A percentile compares a stretch with the other conserved stretches of the same genome.
These are phyloP conservation scores for Trichomonascaceae sp. DNA, from an alignment of 1,139 yeast genomes.

Conservation along the genomic window DNA sequence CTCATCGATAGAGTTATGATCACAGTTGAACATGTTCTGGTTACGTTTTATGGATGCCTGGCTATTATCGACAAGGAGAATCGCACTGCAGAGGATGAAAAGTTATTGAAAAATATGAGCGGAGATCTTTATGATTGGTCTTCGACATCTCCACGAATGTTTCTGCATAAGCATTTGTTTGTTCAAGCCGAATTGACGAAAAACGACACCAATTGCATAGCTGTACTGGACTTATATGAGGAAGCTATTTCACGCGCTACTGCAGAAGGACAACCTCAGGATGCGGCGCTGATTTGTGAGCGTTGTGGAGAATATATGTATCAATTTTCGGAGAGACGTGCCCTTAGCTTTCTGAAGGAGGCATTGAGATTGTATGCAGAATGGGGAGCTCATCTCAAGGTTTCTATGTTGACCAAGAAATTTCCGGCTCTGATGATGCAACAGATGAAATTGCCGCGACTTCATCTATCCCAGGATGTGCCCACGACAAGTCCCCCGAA, in stretches of 20 bases:
- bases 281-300: constrained; percentile 41
- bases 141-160: constrained; percentile 35
- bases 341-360: constrained; percentile 22
- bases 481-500: background rate
- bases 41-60: constrained; percentile 28
- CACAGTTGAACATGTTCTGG: constrained; percentile 27
- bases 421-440: constrained; percentile 22
- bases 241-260: constrained; percentile 41
- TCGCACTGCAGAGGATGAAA: constrained; percentile 18
- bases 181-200: constrained; percentile 35
- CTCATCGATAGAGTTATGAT: constrained; percentile 24
- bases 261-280: constrained; percentile 33
- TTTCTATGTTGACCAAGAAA: constrained; percentile 19
- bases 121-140: constrained; percentile 35
- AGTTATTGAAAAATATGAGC: constrained; percentile 21
- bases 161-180: constrained; percentile 35
- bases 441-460: constrained; percentile 19
- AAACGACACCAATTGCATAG: constrained; percentile 31
- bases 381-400: constrained; percentile 33
- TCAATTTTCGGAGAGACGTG: constrained; percentile 27
- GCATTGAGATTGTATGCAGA: constrained; percentile 25
- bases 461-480: constrained; percentile 13
- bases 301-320: constrained; percentile 45
- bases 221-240: constrained; percentile 43
- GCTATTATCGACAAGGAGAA: constrained; percentile 25